Evolutionary conservation across 495 filamentous ascomycete genomes (phyloP), one percentile per base, ranked within the genome.

Genomic region (Mytilinidion resinicola): DNA sequence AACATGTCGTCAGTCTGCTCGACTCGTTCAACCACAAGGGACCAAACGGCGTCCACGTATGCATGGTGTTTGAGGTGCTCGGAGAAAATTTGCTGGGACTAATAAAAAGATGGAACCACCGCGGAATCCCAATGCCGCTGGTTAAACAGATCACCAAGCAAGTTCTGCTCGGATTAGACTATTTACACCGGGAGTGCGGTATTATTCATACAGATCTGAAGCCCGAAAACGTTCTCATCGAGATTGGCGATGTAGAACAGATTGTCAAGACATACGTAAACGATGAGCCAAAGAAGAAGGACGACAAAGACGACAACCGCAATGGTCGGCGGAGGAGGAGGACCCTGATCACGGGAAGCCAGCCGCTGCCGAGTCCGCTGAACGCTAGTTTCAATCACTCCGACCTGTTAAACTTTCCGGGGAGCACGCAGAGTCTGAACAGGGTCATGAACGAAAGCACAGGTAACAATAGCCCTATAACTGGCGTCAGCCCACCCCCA

Each of bases 61-160:
- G 93, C 78, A 98, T 98, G 92, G 93, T 98, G 5, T 98, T 98
- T 64, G 93, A 98, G 72, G 93, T 98, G 11, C 74, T 98, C 48
- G 93, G 93, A 12, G 93, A 98, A 78, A 98, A 98, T 68, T 70
- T 98, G 49, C 73, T 98, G 53, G 93, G 95, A 11, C 73, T 98
- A 70, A 98, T 98, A 77, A 98, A 97, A 80, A 84, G 87, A 56
- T 98, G 93, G 89, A 96, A 97, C 64, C 93, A 98, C 70, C 81
- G 93, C 34, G 93, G 93, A 30, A 97, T 98, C 51, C 93, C 93
- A 33, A 95, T 95, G 85, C 80, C 87, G 17, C 80, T 98, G 34
- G 93, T 98, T 62, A 96, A 95, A 76, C 93, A 98, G 72, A 98
- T 98, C 73, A 92, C 95, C 2, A 98, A 98, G 72, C 93, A 98